Percentiles rank a stretch among this genome's conserved stretches.
phyloP scores from a whole-genome alignment of 495 filamentous ascomycete genomes.

The Penicillium ucsense region DNA sequence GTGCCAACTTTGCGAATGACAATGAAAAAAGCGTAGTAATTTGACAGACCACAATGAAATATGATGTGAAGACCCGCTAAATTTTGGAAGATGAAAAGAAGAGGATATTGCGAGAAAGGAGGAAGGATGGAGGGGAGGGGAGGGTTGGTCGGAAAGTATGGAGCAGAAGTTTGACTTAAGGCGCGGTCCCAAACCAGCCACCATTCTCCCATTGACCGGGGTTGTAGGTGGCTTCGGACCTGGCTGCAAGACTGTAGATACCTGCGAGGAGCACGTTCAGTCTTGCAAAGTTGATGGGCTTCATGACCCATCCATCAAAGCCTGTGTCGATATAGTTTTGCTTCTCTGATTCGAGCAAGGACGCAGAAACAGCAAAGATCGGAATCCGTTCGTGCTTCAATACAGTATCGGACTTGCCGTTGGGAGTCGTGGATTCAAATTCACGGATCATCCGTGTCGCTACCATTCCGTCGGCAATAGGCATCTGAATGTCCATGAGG shows the following conservation, averaged over 20 bases:
- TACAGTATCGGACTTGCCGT: slow-evolving; percentile 47
- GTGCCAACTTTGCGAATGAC: not conserved
- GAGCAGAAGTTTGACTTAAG: too few species aligned
- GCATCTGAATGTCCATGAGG: slow-evolving; percentile 99
- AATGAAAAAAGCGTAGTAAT: too few species aligned
- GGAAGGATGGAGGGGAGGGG: not conserved
- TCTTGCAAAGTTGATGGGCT: slow-evolving; percentile 62
- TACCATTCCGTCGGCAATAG: slow-evolving; percentile 80
- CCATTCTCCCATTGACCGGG: slow-evolving; percentile 61
- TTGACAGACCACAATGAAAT: too few species aligned
- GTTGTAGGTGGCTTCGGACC: slow-evolving; percentile 43
- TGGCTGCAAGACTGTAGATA: slow-evolving; percentile 37
- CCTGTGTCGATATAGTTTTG: slow-evolving; percentile 67
- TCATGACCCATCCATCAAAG: slow-evolving; percentile 88
- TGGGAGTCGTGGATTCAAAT: slow-evolving; percentile 44
- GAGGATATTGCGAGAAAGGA: not conserved
- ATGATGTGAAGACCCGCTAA: too few species aligned
- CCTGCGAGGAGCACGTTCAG: slow-evolving; percentile 50
- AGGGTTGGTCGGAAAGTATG: not conserved
- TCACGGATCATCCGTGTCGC: slow-evolving; percentile 75
- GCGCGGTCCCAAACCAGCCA: slow-evolving; percentile 48
- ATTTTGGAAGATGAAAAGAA: too few species aligned
- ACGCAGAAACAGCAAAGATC: slow-evolving; percentile 87
- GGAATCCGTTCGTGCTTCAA: slow-evolving; percentile 41
- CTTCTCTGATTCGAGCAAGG: slow-evolving; percentile 61